Percentiles rank a stretch among this genome's conserved stretches.
Evolutionary conservation across 1,284 basidiomycete genomes (phyloP).

Genomic region (Tetrapyrgos nigripes): DNA sequence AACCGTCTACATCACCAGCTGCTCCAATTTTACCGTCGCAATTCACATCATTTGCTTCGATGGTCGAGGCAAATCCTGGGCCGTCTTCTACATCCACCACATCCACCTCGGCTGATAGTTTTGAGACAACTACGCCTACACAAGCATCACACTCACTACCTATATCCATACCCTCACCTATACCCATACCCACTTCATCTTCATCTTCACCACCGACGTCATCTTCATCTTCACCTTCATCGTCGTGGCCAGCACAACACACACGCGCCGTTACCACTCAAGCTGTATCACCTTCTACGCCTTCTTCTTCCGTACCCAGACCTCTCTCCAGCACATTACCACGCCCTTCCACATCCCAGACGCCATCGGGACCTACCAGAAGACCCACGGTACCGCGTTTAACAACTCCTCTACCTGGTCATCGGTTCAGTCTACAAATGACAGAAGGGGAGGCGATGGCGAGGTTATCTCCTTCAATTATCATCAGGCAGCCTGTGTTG

Average conservation of each 20-base stretch:
- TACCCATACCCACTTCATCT: background rate
- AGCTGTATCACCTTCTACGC: background rate
- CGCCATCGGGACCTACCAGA: constrained; percentile 23
- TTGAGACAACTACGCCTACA: no score
- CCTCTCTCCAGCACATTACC: background rate
- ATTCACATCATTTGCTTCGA: background rate
- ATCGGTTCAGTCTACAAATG: constrained; percentile 16
- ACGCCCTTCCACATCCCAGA: background rate
- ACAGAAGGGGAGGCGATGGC: constrained; percentile 34
- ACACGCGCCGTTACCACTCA: background rate
- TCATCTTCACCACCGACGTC: background rate
- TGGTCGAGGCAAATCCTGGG: background rate
- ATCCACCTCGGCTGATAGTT: no score
- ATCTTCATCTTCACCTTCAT: background rate
- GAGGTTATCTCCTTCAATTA: constrained; percentile 57
- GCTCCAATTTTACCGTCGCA: background rate
- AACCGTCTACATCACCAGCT: constrained; percentile 7
- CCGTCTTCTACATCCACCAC: no score
- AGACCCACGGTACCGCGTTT: constrained; percentile 21
- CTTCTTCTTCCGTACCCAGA: background rate
- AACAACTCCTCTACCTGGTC: constrained; percentile 16
- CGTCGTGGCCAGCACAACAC: background rate
- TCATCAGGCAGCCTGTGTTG: constrained; percentile 54
- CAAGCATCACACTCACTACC: no score
- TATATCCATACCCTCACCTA: background rate